These are phyloP conservation scores for Bryoerythrophyllum caledonicum DNA, from an alignment of 225 moss, liverwort and hornwort species.

Conservation along the genomic window DNA sequence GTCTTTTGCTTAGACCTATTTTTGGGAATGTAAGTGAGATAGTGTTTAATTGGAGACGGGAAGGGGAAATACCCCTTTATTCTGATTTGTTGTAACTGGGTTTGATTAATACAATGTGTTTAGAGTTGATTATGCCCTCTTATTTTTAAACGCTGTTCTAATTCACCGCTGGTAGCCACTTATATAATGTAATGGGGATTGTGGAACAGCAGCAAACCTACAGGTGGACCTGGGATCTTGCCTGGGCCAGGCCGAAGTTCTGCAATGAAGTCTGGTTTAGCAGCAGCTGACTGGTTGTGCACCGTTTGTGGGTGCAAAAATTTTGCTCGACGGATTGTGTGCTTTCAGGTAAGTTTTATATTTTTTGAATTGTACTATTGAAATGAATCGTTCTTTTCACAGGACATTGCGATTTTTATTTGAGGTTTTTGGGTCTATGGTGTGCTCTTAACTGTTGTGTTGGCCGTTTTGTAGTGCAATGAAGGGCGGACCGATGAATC, in stretches of 20 bases:
- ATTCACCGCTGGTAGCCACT: not conserved
- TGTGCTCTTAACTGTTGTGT: constrained; percentile 13
- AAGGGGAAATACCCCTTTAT: not conserved
- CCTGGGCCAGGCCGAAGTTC: constrained; percentile 62
- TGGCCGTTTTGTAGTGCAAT: constrained; percentile 70
- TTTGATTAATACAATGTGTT: not conserved
- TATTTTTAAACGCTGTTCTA: not conserved
- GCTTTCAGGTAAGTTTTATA: constrained; percentile 78
- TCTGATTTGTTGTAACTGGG: constrained; percentile 15
- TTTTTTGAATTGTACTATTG: not conserved
- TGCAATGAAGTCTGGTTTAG: constrained; percentile 57
- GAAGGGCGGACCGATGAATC: constrained; percentile 95
- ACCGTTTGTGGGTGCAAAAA: constrained; percentile 97
- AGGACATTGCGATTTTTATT: constrained; percentile 7
- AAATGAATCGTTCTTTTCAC: not conserved
- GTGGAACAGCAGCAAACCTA: constrained; percentile 97
- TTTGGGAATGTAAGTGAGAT: constrained; percentile 3
- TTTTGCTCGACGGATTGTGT: constrained; percentile 96
- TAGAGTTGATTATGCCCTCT: not conserved
- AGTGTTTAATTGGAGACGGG: not conserved
- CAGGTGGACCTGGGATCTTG: constrained; percentile 72
- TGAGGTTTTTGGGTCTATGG: constrained; percentile 1
- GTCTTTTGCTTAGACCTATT: not conserved
- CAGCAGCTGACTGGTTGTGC: constrained; percentile 98
- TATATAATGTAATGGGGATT: constrained; percentile 30